Conservation (phyloP, 2,329 filamentous ascomycete genomes). For the Pseudogymnoascus sp. region DNA sequence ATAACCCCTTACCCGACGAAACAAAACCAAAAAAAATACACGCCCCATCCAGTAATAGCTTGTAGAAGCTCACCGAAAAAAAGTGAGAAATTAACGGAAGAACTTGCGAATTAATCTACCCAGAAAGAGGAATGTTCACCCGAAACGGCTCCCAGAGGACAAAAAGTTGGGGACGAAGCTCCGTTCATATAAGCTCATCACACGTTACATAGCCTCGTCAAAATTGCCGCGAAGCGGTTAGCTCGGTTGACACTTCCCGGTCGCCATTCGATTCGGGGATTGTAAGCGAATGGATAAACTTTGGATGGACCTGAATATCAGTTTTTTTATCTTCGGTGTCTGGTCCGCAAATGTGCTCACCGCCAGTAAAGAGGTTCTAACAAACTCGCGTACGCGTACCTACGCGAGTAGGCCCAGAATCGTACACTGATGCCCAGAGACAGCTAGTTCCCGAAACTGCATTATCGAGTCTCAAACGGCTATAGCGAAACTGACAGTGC, state of each 20-base stretch:
- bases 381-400: neutral
- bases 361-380: neutral
- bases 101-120: neutral
- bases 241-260: neutral
- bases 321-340: constrained; percentile 1
- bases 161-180: neutral
- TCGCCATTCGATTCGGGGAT: neutral
- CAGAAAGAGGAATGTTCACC: neutral
- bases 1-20: neutral
- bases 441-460: neutral
- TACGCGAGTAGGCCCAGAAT: neutral
- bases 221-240: constrained; percentile 9
- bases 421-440: neutral
- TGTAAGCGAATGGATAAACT: constrained; percentile 5
- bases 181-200: constrained; percentile 8
- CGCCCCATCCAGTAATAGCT: neutral
- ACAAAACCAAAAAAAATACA: neutral
- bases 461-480: neutral
- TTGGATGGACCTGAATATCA: neutral
- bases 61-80: neutral
- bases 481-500: neutral
- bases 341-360: neutral
- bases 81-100: neutral
- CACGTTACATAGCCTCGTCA: constrained; percentile 9
- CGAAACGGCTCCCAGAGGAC: neutral